Evolutionary conservation across 1,284 basidiomycete species (phyloP), one percentile per base, ranked within the genome.

Genomic region (Tilletia caries): DNA sequence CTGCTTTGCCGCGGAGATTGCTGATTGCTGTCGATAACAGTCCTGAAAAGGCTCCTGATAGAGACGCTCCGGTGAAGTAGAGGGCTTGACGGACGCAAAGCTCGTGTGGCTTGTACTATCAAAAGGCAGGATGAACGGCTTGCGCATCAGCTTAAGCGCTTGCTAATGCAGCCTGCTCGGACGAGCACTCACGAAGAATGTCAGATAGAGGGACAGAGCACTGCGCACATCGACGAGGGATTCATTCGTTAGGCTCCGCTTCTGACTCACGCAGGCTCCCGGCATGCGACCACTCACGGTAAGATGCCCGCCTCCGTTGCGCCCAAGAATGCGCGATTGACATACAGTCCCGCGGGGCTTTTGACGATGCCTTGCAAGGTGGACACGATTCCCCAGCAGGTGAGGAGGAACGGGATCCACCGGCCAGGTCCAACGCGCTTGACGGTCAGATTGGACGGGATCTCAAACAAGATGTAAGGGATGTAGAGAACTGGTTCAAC

Each of bases 271-370:
- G n/a, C n/a, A n/a, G n/a, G n/a, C n/a, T n/a, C n/a, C n/a, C n/a
- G n/a, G n/a, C n/a, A n/a, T n/a, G 32, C 18, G 32, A 15, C 2
- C 27, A 33, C 37, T 25, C 23, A 43, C 23, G 52, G 50, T 18
- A 60, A 66, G 64, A 66, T 48, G 32, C 79, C 76, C 2, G 78
- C 79, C 64, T 80, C 79, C 0, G 75, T 66, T 0, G 73, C 29
- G 6, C 80, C 80, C 0, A 82, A 67, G 65, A 82, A 82, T 0
- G 75, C 72, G 32, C 80, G 75, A 41, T 77, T 76, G 67, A 82
- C 65, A 68, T 75, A 78, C 4, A 82, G 70, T 15, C 80, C 80
- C 1, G 72, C 70, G 64, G 73, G 73, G 67, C 64, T 72, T 1
- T 66, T 71, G 27, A 80, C 79, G 37, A 77, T 13, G 15, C 79